These are phyloP conservation scores for Blastocrithidia nonstop DNA, from an alignment of 208 protist species.

Conservation along the genomic window DNA sequence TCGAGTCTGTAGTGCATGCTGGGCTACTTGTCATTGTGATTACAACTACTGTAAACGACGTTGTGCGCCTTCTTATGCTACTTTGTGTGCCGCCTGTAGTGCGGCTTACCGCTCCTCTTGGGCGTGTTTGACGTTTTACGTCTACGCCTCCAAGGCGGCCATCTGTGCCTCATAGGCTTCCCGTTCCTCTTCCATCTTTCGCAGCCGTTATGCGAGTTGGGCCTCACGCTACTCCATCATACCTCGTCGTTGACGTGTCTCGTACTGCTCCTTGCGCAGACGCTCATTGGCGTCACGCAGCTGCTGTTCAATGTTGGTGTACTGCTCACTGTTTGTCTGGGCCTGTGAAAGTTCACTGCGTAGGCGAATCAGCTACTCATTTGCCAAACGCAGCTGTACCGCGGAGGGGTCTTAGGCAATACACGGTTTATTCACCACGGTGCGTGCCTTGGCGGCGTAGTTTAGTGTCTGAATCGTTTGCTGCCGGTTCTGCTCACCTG, in stretches of 20 bases:
- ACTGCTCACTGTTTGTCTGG: slow-evolving; percentile 14
- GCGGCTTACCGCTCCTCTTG: slow-evolving; percentile 30
- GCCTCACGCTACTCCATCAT: slow-evolving; percentile 42
- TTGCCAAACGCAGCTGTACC: slow-evolving; percentile 42
- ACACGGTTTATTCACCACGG: slow-evolving; percentile 56
- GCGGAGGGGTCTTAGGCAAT: slow-evolving; percentile 69
- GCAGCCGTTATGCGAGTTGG: slow-evolving; percentile 23
- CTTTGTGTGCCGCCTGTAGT: slow-evolving; percentile 15
- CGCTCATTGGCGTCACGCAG: slow-evolving; percentile 23
- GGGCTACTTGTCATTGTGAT: slow-evolving; percentile 18
- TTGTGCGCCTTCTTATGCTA: slow-evolving; percentile 14
- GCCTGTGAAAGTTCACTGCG: slow-evolving; percentile 33
- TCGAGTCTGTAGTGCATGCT: slow-evolving; percentile 25
- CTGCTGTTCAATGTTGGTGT: slow-evolving; percentile 26
- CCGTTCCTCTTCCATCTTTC: slow-evolving; percentile 41
- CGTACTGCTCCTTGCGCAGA: slow-evolving; percentile 31
- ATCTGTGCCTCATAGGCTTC: slow-evolving; percentile 43
- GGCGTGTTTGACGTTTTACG: slow-evolving; percentile 24
- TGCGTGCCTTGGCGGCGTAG: slow-evolving; percentile 68
- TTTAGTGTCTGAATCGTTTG: slow-evolving; percentile 74
- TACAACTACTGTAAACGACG: slow-evolving; percentile 32
- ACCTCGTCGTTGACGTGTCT: slow-evolving; percentile 16
- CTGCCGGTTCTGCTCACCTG: slow-evolving; percentile 23
- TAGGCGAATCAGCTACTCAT: slow-evolving; percentile 39
- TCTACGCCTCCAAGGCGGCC: slow-evolving; percentile 38